phyloP scores from a whole-genome alignment of 2,329 filamentous ascomycete species.

The Alternaria conjuncta region DNA sequence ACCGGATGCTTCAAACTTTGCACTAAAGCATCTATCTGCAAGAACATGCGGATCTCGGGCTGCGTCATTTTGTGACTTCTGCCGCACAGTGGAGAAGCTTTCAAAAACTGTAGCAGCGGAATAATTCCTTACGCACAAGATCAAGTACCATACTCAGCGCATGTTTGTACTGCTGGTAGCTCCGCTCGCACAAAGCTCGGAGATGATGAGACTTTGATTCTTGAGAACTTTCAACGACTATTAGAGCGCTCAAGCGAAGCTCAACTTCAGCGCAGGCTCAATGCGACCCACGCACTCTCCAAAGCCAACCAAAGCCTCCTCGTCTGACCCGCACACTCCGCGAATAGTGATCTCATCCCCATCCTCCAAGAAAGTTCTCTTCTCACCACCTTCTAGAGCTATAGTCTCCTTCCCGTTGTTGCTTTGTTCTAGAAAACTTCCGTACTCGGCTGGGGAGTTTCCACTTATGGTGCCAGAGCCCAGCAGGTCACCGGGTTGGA shows the following conservation, averaged over 20 bases:
- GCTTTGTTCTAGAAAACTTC: conserved; percentile 75
- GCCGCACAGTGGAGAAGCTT: background rate
- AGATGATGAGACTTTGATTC: too few relatives aligned
- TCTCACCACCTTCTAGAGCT: conserved; percentile 67
- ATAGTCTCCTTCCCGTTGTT: conserved; percentile 71
- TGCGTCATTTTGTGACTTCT: background rate
- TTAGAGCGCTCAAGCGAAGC: conserved; percentile 13
- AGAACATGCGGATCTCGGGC: too few relatives aligned
- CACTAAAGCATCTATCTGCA: background rate
- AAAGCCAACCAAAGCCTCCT: conserved; percentile 75
- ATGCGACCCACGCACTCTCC: conserved; percentile 74
- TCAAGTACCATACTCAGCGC: background rate
- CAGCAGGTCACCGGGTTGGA: conserved; percentile 76
- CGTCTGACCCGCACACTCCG: conserved; percentile 68
- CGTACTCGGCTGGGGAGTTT: conserved; percentile 61
- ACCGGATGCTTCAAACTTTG: background rate
- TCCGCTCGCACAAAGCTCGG: background rate
- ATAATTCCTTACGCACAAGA: background rate
- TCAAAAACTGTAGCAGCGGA: background rate
- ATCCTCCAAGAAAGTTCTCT: conserved; percentile 75
- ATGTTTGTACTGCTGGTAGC: background rate
- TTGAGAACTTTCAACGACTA: background rate
- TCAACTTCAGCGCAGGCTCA: conserved; percentile 42
- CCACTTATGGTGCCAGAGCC: conserved; percentile 83
- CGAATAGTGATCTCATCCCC: conserved; percentile 73